Evolutionary conservation across 768 basidiomycete species (phyloP).

Genomic region (Calocybe gangraenosa): DNA sequence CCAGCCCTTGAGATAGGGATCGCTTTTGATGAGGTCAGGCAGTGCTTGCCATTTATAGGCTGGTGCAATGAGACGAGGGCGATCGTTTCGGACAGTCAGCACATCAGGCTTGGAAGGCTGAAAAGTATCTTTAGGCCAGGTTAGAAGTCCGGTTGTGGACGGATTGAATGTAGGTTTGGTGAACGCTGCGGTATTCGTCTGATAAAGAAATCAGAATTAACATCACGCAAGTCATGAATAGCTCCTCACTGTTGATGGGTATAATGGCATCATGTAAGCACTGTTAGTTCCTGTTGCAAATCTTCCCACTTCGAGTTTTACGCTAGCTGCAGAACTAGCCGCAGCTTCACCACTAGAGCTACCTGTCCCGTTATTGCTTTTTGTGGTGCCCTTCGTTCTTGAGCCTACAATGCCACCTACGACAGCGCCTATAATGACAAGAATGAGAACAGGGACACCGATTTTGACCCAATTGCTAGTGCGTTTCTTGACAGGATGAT

Average conservation of each 20-base stretch:
- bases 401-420: slow-evolving; percentile 80
- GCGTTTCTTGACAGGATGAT: slow-evolving; percentile 40
- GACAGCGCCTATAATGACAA: slow-evolving; percentile 63
- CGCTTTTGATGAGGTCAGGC: slow-evolving; percentile 66
- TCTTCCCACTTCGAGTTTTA: slow-evolving; percentile 56
- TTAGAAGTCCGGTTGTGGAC: slow-evolving; percentile 59
- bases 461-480: slow-evolving; percentile 73
- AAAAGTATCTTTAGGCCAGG: slow-evolving; percentile 83
- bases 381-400: slow-evolving; percentile 29
- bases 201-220: slow-evolving; percentile 68
- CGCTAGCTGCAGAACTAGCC: slow-evolving; percentile 53
- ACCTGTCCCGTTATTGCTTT: slow-evolving; percentile 19
- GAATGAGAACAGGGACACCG: slow-evolving; percentile 61
- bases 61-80: slow-evolving; percentile 91
- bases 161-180: slow-evolving; percentile 67
- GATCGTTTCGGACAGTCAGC: slow-evolving; percentile 65
- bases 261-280: slow-evolving; percentile 76
- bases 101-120: slow-evolving; percentile 57
- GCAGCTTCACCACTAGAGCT: slow-evolving; percentile 35
- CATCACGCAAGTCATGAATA: slow-evolving; percentile 55
- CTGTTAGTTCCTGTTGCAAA: slow-evolving; percentile 79
- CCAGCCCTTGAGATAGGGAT: slow-evolving; percentile 87
- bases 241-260: slow-evolving; percentile 87
- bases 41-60: slow-evolving; percentile 88
- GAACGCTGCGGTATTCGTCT: slow-evolving; percentile 84